Base-by-base conservation (phyloP, 306 rosid species). In the Medicago arabica region DNA sequence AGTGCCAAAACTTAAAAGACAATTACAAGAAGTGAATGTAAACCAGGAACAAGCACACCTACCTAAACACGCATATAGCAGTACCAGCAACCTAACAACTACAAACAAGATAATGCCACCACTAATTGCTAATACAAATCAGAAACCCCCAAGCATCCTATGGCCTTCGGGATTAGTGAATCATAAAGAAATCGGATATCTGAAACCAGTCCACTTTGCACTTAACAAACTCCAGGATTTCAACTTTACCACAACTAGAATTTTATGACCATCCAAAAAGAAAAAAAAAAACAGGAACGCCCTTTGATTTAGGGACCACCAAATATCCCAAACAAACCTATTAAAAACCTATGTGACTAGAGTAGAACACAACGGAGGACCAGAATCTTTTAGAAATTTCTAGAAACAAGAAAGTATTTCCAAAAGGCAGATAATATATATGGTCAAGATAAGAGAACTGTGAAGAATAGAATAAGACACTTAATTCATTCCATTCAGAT, bases 351-450 rank as follows among this genome's bases (percentile, higher is more conserved):
- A 15, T 2, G 61, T 59, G 61, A 51, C 69, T 50, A 70, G 54
- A 51, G 69, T 43, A 70, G 54, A 51, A 14, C 7, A 53, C 25
- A 39, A 61, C 61, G 49, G 18, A 54, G 64, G 50, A 51, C 41
- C 62, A 59, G 28, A 69, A 69, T 72, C 55, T 78, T 51, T 59
- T 36, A 40, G 44, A 83, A 67, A 65, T 62, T 57, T 74, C 57
- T 50, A 34, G 78, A 71, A 25, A 60, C 66, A 28, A 38, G 15
- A 16, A 53, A 59, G 67, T 53, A 65, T 81, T 39, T 39, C 51
- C 31, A 38, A 15, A 78, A 64, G 67, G 78, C 11, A 80, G 72
- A 66, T 44, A 41, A 25, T 41, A 38, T 34, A 74, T 38, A 49
- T 38, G 54, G 73, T 58, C 51, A 71, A 44, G 66, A 18, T 36